These are phyloP conservation scores for Periconia sp. DNA, from an alignment of 2,329 filamentous ascomycete genomes.

Conservation along the genomic window DNA sequence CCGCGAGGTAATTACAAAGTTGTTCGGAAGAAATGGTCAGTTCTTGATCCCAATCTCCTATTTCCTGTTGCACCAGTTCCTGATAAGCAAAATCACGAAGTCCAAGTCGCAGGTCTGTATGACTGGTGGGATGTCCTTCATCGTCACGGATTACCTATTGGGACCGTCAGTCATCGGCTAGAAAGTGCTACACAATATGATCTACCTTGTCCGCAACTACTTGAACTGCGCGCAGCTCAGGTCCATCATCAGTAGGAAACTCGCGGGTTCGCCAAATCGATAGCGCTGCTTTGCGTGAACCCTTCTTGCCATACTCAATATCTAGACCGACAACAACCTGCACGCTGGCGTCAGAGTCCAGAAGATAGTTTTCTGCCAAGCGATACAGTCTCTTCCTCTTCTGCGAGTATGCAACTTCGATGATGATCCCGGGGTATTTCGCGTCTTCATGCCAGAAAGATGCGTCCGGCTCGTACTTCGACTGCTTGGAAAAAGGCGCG, in stretches of 20 bases:
- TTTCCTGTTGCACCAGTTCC: conserved; percentile 16
- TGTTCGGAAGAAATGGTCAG: conserved; percentile 10
- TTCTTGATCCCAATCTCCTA: conserved; percentile 10
- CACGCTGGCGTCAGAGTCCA: conserved; percentile 18
- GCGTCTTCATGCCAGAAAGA: conserved; percentile 24
- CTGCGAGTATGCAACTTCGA: conserved; percentile 23
- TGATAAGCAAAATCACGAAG: conserved; percentile 18
- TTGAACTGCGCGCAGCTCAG: conserved; percentile 13
- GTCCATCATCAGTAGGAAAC: conserved; percentile 1
- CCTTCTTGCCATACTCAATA: conserved; percentile 15
- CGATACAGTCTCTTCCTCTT: conserved; percentile 15
- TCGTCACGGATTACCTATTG: conserved; percentile 27
- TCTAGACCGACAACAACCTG: conserved; percentile 15
- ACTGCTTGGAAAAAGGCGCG: conserved; percentile 10
- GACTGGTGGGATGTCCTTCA: conserved; percentile 14
- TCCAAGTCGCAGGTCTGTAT: conserved; percentile 13
- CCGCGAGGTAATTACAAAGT: conserved; percentile 13
- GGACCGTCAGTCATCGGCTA: conserved; percentile 17
- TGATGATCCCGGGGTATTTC: conserved; percentile 23
- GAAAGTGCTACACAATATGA: too few relatives aligned
- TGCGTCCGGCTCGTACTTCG: conserved; percentile 23
- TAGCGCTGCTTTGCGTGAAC: conserved; percentile 15
- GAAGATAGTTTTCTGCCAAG: conserved; percentile 21
- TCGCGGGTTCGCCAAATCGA: conserved; percentile 13
- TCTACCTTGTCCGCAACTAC: conserved; percentile 14